Evolutionary conservation across 2,329 filamentous ascomycete genomes (phyloP), one percentile per base, ranked within the genome.

Genomic region (Diaporthe sp.): DNA sequence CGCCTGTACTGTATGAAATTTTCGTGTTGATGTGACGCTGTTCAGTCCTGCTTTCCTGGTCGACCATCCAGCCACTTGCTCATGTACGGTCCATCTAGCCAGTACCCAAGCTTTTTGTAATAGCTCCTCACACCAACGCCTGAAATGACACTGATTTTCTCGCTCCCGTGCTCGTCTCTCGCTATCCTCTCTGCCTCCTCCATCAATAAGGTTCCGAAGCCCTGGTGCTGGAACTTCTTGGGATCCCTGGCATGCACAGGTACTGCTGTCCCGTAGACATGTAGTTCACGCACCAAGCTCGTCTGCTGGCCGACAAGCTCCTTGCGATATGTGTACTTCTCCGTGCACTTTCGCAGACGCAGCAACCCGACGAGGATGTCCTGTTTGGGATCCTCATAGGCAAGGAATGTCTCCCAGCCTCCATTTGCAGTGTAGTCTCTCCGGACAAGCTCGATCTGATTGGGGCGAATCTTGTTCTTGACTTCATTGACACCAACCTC

Each of bases 401-500:
- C 96, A 7, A 99, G 87, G 85, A 99, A 99, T 0, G 97, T 99
- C 84, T 99, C 97, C 97, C 97, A 99, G 32, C 97, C 97, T 51
- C 94, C 96, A 82, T 99, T 99, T 78, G 97, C 97, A 0, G 92
- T 90, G 83, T 99, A 99, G 85, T 99, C 97, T 77, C 97, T 90
- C 35, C 97, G 93, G 39, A 99, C 93, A 27, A 99, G 91, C 86
- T 99, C 97, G 74, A 99, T 94, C 82, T 99, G 96, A 78, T 96
- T 97, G 0, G 97, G 97, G 1, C 96, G 90, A 78, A 99, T 98
- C 87, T 98, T 98, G 88, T 99, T 93, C 87, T 99, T 99, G 77
- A 99, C 96, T 85, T 99, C 97, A 83, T 99, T 99, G 85, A 99
- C 96, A 74, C 97, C 97, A 32, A 99, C 97, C 85, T 99, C 97